Evolutionary conservation across 441 rosid genomes (phyloP), one percentile per base, ranked within the genome.

Genomic region (Raphanus hybrid): DNA sequence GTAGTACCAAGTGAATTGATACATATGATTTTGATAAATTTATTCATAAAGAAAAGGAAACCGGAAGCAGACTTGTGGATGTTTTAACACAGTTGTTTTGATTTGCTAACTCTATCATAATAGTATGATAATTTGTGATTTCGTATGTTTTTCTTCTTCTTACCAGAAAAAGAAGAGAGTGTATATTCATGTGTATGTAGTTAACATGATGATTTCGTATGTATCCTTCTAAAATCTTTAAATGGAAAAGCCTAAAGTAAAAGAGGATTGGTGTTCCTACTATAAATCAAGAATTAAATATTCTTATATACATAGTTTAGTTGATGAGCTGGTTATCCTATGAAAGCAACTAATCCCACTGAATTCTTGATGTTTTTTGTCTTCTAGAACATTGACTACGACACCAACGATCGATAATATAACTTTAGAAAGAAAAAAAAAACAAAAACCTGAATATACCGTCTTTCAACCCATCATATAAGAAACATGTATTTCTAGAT

Each of bases 281-380:
- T 66, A 45, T 71, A n/a, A 48, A 45, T 73, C n/a, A n/a, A 73
- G 50, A 63, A 73, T 48, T 59, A 27, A 64, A 55, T 39, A 54
- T 18, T 20, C 27, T 54, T 16, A 37, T 76, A 65, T 45, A 14
- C 6, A 12, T 35, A 60, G 50, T 72, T 72, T 78, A 69, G 81
- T 73, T 73, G 77, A 78, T 78, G 77, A 72, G 81, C 70, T 78
- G 77, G 58, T 67, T 67, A 60, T 72, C 68, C 77, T 67, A 71
- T 61, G 77, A 78, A 78, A 78, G 77, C 81, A 78, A 78, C 77
- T 67, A 72, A 60, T 78, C 60, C 81, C 81, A 78, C 77, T 60
- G 73, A 59, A 78, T 78, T 60, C 65, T 78, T 45, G 76, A 58
- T 77, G 68, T 48, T 65, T 32, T 64, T 78, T 27, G 50, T 72